Evolutionary conservation across 495 filamentous ascomycete genomes (phyloP).

Genomic region (Podospora sp.): DNA sequence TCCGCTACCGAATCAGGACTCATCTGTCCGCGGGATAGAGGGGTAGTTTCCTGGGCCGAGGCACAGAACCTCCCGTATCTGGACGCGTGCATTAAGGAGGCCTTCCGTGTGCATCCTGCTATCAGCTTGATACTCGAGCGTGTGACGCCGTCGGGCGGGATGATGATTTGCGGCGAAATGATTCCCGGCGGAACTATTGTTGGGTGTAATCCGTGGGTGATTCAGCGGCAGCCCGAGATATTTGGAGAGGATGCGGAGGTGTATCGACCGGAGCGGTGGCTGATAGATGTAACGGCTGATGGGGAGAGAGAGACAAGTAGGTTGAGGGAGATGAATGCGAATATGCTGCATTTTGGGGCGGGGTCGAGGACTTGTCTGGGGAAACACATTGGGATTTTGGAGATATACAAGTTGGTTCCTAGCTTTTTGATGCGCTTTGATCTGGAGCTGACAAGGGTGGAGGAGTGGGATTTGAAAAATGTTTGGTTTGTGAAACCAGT

Average conservation of each 20-base stretch:
- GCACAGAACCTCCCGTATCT: constrained; percentile 47
- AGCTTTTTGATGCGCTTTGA: constrained; percentile 21
- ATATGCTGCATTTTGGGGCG: constrained; percentile 37
- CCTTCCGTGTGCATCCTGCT: constrained; percentile 48
- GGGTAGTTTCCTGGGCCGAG: constrained; percentile 43
- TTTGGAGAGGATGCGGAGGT: constrained; percentile 44
- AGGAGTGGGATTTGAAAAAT: background rate
- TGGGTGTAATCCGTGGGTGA: constrained; percentile 44
- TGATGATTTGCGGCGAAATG: constrained; percentile 45
- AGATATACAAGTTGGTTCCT: constrained; percentile 51
- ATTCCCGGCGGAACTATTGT: constrained; percentile 53
- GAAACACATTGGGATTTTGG: constrained; percentile 40
- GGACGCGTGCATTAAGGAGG: constrained; percentile 57
- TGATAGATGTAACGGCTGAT: constrained; percentile 37
- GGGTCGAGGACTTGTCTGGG: constrained; percentile 45
- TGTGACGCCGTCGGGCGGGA: constrained; percentile 51
- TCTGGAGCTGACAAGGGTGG: background rate
- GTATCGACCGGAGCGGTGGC: constrained; percentile 59
- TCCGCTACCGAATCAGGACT: constrained; percentile 31
- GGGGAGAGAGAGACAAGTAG: constrained; percentile 40
- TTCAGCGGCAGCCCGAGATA: constrained; percentile 39
- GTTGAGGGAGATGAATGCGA: constrained; percentile 22
- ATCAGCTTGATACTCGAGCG: constrained; percentile 37
- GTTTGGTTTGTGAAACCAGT: background rate
- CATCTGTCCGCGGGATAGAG: too few species aligned